phyloP scores from a whole-genome alignment of 2,329 filamentous ascomycete genomes.

The Phaeosphaeriaceae sp. region DNA sequence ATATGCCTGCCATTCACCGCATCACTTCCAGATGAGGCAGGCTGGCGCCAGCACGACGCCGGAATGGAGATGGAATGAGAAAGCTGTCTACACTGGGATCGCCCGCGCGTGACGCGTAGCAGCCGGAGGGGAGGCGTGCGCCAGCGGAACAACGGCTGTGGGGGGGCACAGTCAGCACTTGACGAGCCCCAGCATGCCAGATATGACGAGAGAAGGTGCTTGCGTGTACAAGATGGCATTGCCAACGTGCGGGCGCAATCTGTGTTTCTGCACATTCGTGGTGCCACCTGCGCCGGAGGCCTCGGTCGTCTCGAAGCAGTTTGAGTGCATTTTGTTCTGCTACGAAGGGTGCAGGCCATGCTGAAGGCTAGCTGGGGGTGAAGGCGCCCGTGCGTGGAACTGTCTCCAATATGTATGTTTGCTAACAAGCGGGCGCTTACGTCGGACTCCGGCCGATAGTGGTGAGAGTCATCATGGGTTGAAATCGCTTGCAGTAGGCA shows the following conservation, averaged over 20 bases:
- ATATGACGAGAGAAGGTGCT: background rate
- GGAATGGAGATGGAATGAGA: background rate
- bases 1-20: background rate
- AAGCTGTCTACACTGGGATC: background rate
- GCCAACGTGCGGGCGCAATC: background rate
- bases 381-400: background rate
- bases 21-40: background rate
- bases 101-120: background rate
- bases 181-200: slow-evolving; percentile 2
- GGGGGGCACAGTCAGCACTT: slow-evolving; percentile 18
- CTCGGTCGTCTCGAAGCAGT: slow-evolving; percentile 33
- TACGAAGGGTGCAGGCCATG: slow-evolving; percentile 10
- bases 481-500: slow-evolving; percentile 4
- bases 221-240: background rate
- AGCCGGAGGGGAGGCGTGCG: slow-evolving; percentile 10
- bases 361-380: slow-evolving; percentile 10
- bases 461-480: slow-evolving; percentile 30
- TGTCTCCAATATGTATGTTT: background rate
- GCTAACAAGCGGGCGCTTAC: slow-evolving; percentile 2
- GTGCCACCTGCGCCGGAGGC: slow-evolving; percentile 10
- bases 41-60: background rate
- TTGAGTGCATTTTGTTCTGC: slow-evolving; percentile 10
- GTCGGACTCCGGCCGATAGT: slow-evolving; percentile 15
- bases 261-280: background rate
- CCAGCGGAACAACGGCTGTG: slow-evolving; percentile 17